Base-by-base conservation (phyloP, 2,329 filamentous ascomycete species). In the Calcarisporium arbuscula region DNA sequence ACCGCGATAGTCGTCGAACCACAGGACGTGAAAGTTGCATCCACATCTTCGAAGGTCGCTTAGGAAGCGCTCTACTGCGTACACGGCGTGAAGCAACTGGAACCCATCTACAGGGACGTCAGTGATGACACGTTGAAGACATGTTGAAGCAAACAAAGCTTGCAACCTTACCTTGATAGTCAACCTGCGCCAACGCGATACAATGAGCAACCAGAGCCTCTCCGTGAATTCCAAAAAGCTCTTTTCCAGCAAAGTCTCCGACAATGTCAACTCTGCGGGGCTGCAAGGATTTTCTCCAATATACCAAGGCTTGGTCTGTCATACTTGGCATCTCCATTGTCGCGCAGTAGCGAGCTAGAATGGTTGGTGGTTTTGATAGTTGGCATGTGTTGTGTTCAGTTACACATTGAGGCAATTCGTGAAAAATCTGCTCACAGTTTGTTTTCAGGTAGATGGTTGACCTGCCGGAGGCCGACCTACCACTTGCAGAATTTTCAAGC, bases 181-280 rank as follows among this genome's bases (percentile, higher is more conserved):
- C 78, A 26, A 88, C 70, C 16, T 70, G 65, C 9, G 69, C 61
- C 43, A 81, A 68, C n/a, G 63, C 59, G 30, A 87, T 72, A 47
- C 73, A 80, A 38, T 82, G 61, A 6, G 76, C 61, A 9, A 88
- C 61, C n/a, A 88, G 56, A 1, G 81, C 81, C 48, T 89, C 82
- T 19, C 82, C 82, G 43, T 88, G 80, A 19, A 88, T 70, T 16
- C 82, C 62, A 51, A 87, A 88, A 9, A 81, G 65, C 50, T 86
- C 82, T 40, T 75, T 76, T 16, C 84, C 82, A 4, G 80, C 81
- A 56, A 84, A 88, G 51, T 88, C 84, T 26, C 83, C 81, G 5
- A 87, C 74, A 3, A 88, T 69, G 45, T 85, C 80, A 19, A 84
- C 67, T n/a, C 42, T 49, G 6, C 52, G 50, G 4, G 58, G 50